Conservation (phyloP, 2,329 filamentous ascomycete genomes). For the Xylogone sp. region DNA sequence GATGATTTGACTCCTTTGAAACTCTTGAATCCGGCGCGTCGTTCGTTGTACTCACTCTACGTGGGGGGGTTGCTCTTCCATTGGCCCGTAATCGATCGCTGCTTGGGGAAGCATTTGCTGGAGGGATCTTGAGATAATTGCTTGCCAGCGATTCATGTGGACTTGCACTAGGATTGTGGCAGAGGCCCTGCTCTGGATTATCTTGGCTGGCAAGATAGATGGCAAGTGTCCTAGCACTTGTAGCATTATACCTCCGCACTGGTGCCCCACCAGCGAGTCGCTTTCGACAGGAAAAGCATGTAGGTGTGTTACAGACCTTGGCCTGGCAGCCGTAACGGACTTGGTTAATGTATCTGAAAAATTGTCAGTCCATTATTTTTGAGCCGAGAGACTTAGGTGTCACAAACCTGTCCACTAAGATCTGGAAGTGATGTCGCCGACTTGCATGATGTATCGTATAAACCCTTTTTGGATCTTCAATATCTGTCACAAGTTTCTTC, state of each 20-base stretch:
- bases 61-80: not conserved
- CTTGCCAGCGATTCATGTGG: constrained; percentile 4
- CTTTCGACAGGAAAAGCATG: constrained; percentile 76
- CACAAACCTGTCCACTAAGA: constrained; percentile 62
- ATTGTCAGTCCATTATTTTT: constrained; percentile 7
- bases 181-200: constrained; percentile 68
- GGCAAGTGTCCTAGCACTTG: constrained; percentile 78
- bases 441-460: constrained; percentile 58
- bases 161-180: constrained; percentile 34
- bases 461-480: constrained; percentile 58
- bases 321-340: constrained; percentile 77
- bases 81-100: not conserved
- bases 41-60: not conserved
- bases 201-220: constrained; percentile 78
- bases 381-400: constrained; percentile 8
- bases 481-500: constrained; percentile 48
- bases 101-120: not conserved
- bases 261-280: constrained; percentile 63
- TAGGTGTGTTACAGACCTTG: constrained; percentile 65
- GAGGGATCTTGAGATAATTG: not conserved
- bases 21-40: not conserved
- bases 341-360: constrained; percentile 70
- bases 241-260: constrained; percentile 72
- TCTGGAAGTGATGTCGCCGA: constrained; percentile 61
- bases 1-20: not conserved